Base-by-base conservation (phyloP, 805 yeast species). In the Wickerhamiella kurtzmanii region DNA sequence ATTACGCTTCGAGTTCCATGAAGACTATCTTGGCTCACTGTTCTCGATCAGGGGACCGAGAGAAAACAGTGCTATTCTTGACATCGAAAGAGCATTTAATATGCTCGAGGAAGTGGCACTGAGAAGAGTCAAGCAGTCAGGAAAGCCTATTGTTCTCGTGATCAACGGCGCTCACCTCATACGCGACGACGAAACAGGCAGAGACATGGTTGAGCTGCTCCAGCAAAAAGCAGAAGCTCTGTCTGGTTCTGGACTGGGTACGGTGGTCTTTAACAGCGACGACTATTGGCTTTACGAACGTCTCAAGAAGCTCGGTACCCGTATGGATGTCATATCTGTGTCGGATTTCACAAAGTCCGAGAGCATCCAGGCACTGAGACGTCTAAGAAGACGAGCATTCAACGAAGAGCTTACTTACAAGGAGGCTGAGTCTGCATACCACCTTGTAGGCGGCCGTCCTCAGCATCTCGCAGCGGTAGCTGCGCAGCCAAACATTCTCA, bases 251-350 rank as follows among this genome's bases (percentile, higher is more conserved):
- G 83, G 85, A 0, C 65, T 82, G 48, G 77, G 76, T 17, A 78
- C 81, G 0, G 75, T 82, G 63, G 68, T 83, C 11, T 82, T 83
- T 67, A 81, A 81, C 56, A 75, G 83, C 50, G 94, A 83, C 60
- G 94, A 84, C 56, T 84, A 84, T 62, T 84, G 94, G 94, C 72
- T 84, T 1, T 84, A 82, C 60, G 92, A 83, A 55, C 74, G 86
- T 47, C 66, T 84, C 52, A 80, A 80, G 56, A 71, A 71, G 46
- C 65, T 80, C 17, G 84, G 87, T 0, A 84, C 94, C 0, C 69
- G 89, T 32, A 62, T 84, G 41, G 92, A 84, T 46, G 77, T 82
- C 19, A 66, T 84, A 45, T 77, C 80, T 50, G 80, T 83, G 35
- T 68, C 76, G 43, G 62, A 83, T 57, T 72, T 84, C 48, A 65